Conservation (phyloP, 805 yeast genomes). For the Myxozyma neotropica region DNA sequence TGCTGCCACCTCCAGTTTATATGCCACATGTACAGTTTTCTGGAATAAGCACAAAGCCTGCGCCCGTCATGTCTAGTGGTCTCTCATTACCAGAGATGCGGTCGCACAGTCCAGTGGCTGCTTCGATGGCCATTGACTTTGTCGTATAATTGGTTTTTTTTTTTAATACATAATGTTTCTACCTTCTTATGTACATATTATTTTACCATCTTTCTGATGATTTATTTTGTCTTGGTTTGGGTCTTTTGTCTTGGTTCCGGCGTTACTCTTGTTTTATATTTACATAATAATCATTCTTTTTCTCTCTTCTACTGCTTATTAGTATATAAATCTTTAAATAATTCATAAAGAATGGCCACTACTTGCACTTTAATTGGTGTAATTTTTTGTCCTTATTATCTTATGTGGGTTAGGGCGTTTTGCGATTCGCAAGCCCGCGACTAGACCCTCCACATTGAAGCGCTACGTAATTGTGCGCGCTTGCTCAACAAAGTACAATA, state of each 20-base stretch:
- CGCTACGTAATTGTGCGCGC: too few species aligned
- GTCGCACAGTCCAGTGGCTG: neutral
- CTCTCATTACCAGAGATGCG: neutral
- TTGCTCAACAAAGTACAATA: too few species aligned
- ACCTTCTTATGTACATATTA: too few species aligned
- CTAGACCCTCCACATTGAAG: too few species aligned
- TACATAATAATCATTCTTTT: neutral
- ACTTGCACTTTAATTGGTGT: neutral
- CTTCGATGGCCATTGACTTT: neutral
- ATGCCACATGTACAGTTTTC: conserved; percentile 3
- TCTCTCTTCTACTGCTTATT: neutral
- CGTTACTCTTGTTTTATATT: neutral
- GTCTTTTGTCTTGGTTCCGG: neutral
- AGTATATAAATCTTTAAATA: too few species aligned
- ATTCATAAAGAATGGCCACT: too few species aligned
- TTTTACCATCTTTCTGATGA: neutral
- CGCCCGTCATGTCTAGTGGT: neutral
- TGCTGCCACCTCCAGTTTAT: neutral
- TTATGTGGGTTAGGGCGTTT: too few species aligned
- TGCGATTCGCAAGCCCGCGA: too few species aligned
- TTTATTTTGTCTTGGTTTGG: neutral
- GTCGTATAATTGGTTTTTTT: neutral
- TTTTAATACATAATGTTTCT: neutral
- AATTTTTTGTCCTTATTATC: neutral
- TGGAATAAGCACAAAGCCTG: neutral